Percentiles rank a stretch among this genome's conserved stretches.
Evolutionary conservation across 345 rosid genomes (phyloP).

Genomic region (Euphorbia peplus): DNA sequence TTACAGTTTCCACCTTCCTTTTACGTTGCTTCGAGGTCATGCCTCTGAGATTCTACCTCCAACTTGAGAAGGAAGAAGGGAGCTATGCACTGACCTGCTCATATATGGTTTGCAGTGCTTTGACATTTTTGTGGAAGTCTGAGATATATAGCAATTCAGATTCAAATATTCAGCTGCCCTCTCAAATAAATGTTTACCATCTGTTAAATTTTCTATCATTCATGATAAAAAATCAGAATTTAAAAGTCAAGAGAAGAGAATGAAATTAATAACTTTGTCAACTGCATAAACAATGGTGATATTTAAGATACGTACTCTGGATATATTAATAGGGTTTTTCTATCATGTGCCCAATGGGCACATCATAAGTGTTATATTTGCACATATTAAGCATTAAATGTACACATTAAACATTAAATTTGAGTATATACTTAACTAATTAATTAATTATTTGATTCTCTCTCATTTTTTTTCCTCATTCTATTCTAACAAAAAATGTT

Average conservation of each 20-base stretch:
- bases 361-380: too few species aligned
- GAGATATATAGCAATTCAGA: conserved; percentile 30
- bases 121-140: conserved; percentile 71
- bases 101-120: conserved; percentile 69
- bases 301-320: neutral
- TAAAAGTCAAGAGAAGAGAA: too few species aligned
- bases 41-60: conserved; percentile 61
- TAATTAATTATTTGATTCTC: too few species aligned
- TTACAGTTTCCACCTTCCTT: conserved; percentile 61
- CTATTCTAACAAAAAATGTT: too few species aligned
- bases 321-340: too few species aligned
- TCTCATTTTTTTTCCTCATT: too few species aligned
- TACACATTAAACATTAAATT: too few species aligned
- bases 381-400: too few species aligned
- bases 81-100: conserved; percentile 54
- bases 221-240: neutral
- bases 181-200: neutral
- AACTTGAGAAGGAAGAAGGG: conserved; percentile 23
- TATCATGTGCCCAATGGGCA: too few species aligned
- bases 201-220: neutral
- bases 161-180: conserved; percentile 14
- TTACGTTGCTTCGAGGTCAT: conserved; percentile 67
- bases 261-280: neutral
- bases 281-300: neutral
- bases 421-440: too few species aligned